Conservation (phyloP, 352 stramenopile species). For the Globisporangium apiculatum region DNA sequence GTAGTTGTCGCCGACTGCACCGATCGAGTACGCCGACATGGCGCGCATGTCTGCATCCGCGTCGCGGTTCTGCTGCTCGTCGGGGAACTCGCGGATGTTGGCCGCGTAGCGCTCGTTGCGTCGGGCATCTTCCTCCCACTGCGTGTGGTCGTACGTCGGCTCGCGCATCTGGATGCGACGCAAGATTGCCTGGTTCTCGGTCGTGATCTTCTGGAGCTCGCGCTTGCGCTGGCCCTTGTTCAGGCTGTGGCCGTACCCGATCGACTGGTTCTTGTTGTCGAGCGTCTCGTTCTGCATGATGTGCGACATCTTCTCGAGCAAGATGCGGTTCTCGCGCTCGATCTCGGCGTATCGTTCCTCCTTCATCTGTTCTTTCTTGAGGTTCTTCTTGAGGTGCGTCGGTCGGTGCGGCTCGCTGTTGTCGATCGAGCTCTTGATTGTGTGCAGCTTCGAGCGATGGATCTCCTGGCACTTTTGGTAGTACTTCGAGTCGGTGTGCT, state of each 20-base stretch:
- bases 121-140: conserved; percentile 87
- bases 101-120: conserved; percentile 77
- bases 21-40: conserved; percentile 55
- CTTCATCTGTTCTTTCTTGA: conserved; percentile 96
- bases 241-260: conserved; percentile 69
- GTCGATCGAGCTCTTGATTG: conserved; percentile 93
- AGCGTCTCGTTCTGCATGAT: conserved; percentile 90
- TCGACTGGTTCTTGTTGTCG: conserved; percentile 82
- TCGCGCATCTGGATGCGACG: conserved; percentile 86
- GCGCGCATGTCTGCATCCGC: conserved; percentile 36
- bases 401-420: conserved; percentile 89
- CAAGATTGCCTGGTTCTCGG: conserved; percentile 84
- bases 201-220: conserved; percentile 82
- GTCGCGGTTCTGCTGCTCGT: conserved; percentile 26
- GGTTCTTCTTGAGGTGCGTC: conserved; percentile 91
- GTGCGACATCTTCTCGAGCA: conserved; percentile 96
- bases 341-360: conserved; percentile 94
- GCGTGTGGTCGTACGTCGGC: conserved; percentile 85
- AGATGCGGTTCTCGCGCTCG: conserved; percentile 94
- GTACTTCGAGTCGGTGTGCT: conserved; percentile 82
- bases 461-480: conserved; percentile 86
- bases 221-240: conserved; percentile 81
- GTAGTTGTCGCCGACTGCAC: conserved; percentile 34
- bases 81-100: conserved; percentile 87
- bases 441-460: conserved; percentile 68